Base-by-base conservation (phyloP, 1,139 yeast genomes). In the Ogataea hybrid region DNA sequence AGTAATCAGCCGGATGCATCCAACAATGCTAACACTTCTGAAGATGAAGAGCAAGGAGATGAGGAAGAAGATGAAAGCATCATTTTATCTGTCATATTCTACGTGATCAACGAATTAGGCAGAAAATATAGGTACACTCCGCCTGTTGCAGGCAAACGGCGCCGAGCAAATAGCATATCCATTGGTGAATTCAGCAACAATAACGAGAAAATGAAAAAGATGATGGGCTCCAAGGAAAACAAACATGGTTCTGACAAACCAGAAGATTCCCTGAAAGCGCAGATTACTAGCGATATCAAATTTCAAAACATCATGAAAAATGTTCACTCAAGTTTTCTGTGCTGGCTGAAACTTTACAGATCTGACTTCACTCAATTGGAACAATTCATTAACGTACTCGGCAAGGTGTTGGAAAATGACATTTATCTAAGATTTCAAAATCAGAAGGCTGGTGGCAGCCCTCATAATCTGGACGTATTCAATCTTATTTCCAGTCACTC, bases 101-200 rank as follows among this genome's bases (percentile, higher is more conserved):
- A 48, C 35, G 44, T 56, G 6, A 47, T 57, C 25, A 50, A 50
- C 41, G 57, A 57, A 36, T 40, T 56, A 16, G 62, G 62, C 6
- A 37, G 49, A n/a, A 44, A 46, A 25, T 46, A 32, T 32, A 42
- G 35, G 22, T 32, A 35, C 6, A 10, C 37, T 2, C 32, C 32
- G 8, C 16, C 29, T 10, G 28, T 36, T 14, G 31, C 29, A 11
- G 37, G 25, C 6, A 39, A 37, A 28, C 38, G 38, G 6, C 43
- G 46, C 18, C 43, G 61, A 15, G 46, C 57, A 17, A 53, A 55
- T 32, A 56, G 60, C 42, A 57, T 57, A 9, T 52, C 58, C 15
- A 54, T 57, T 31, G 61, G 60, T 8, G 61, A 57, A 37, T 54
- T 57, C 29, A 50, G 47, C 32, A 53, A 52, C 41, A 56, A 55